Base-by-base conservation (phyloP, 2,329 filamentous ascomycete genomes). In the Achaetomium macrosporum region DNA sequence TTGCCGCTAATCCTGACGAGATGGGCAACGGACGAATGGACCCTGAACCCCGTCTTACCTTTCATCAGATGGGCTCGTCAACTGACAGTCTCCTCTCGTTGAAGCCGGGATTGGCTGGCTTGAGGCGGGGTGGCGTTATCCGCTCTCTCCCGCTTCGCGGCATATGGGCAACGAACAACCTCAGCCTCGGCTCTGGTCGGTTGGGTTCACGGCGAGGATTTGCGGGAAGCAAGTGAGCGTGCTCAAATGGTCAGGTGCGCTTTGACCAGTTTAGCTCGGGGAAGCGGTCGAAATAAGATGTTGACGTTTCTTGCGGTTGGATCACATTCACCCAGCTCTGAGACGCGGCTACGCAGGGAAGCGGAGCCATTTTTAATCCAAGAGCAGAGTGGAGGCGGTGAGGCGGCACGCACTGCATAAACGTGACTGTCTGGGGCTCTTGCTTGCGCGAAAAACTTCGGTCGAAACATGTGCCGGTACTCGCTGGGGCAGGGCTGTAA, bases 281-380 rank as follows among this genome's bases (percentile, higher is more conserved):
- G 10, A 45, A 45, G 40, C 20, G 40, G 42, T 33, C 39, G 13
- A 20, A 19, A 20, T 42, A 13, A 13, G 39, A 42, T 20, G 15
- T 33, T 17, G 15, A 33, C 19, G 19, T 47, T 10, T 42, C 33
- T 37, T 25, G 39, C 41, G 45, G 45, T 53, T 53, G 45, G 51
- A 44, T n/a, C 33, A 10, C 12, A 40, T n/a, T n/a, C 45, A 11
- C n/a, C 44, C 15, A 29, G 39, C 45, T 2, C 35, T 44, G 44
- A 44, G 51, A 53, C 45, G 45, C 45, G 39, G 44, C 35, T 19
- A 44, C 35, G 51, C 51, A 41, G 16, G 9, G 31, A 47, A 47
- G 50, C 50, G 50, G 50, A 43, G 50, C 35, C 30, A 15, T 29
- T 9, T 16, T 30, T 11, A 2, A 15, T 37, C 5, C 30, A 33